Base-by-base conservation (phyloP, 179 eudicot genomes). In the Camellia oleifera region DNA sequence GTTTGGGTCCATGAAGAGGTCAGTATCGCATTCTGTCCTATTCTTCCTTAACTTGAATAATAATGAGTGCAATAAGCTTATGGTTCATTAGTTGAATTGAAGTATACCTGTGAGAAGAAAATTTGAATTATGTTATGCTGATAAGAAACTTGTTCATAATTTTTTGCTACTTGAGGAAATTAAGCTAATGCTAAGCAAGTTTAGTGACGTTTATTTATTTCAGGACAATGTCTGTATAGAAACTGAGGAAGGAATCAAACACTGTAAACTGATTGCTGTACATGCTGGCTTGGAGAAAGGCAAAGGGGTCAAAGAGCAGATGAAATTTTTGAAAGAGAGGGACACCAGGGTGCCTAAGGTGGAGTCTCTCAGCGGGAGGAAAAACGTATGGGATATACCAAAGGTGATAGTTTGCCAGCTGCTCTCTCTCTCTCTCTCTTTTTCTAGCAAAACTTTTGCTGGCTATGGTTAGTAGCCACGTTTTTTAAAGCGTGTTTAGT, bases 1-100 rank as follows among this genome's bases (percentile, higher is more conserved):
- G 95, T 89, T 79, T 95, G 98, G 98, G 89, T 95, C 70, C 97
- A 95, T 81, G 98, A 95, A 87, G 95, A 93, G 97, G 98, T 94
- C 42, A 72, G 81, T 46, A 82, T 79, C 70, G 13, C 57, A 64
- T 45, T 2, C 60, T 64, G 6, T 60, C 26, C 77, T 3, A 11
- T 72, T 77, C 20, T 66, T 44, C 2, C 42, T 5, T 48, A 53
- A 72, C 17, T 53, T 53, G 1, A 7, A 54, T 11, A 52, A 26
- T 13, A 53, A 53, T 66, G 48, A 48, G 40, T 32, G 40, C 7
- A 10, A 52, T 53, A 14, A 56, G 76, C 45, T 5, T 23, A 26
- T 52, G 14, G 62, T 44, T 77, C 23, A 65, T 48, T 64, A 11
- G 50, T 63, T 18, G 60, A 76, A 76, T 63, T 18, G 60, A 76